phyloP scores from a whole-genome alignment of 306 rosid genomes.

The Cicer judaicum region DNA sequence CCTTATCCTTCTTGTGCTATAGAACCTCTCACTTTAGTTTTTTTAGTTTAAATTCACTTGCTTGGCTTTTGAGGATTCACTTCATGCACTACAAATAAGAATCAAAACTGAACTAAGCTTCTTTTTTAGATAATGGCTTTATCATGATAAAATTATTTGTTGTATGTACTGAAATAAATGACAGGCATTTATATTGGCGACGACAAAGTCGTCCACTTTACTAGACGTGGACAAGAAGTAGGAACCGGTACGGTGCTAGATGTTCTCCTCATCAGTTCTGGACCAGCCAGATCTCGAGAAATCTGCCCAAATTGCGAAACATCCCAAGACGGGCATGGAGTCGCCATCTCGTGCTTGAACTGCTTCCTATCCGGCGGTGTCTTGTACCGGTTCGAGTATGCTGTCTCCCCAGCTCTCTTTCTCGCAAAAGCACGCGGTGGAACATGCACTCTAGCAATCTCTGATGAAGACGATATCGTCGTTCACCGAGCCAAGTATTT shows the following conservation, averaged over 20 bases:
- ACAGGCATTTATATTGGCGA: constrained; percentile 84
- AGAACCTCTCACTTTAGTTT: not conserved
- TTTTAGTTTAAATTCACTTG: not conserved
- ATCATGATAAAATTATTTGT: constrained; percentile 1
- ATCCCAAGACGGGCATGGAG: constrained; percentile 61
- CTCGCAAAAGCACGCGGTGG: constrained; percentile 93
- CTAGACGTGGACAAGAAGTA: constrained; percentile 93
- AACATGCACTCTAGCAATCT: constrained; percentile 83
- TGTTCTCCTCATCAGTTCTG: constrained; percentile 77
- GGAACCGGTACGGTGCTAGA: constrained; percentile 90
- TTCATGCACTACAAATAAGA: not conserved
- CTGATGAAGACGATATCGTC: constrained; percentile 63
- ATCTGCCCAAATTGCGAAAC: constrained; percentile 66
- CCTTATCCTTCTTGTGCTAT: constrained; percentile 12
- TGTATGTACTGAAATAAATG: constrained; percentile 17
- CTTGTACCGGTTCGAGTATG: constrained; percentile 84
- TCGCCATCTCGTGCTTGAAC: constrained; percentile 75
- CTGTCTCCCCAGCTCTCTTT: constrained; percentile 73
- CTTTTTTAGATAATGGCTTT: not conserved
- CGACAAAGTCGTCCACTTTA: constrained; percentile 83
- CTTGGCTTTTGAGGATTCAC: constrained; percentile 18
- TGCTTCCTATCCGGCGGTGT: constrained; percentile 90
- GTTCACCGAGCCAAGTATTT: constrained; percentile 82
- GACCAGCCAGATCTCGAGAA: constrained; percentile 57
- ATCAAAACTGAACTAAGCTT: constrained; percentile 3